Conservation (phyloP, 108 stramenopile species). For the Aurantiochytrium sp. region DNA sequence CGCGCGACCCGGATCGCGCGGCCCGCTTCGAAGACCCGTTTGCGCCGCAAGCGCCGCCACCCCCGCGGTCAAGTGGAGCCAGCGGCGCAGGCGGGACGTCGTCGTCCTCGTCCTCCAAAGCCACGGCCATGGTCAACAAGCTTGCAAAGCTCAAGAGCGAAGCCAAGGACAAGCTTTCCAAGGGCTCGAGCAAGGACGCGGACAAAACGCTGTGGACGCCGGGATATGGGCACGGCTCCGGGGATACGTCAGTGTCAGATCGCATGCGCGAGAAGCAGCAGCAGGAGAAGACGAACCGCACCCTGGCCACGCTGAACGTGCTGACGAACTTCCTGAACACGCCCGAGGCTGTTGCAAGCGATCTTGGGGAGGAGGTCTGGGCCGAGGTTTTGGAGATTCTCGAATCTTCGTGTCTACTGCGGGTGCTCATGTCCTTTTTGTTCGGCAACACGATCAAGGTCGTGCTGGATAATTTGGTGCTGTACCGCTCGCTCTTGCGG, state of each 20-base stretch:
- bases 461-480: background rate
- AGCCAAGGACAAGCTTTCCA: too few species aligned
- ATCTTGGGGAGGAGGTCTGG: background rate
- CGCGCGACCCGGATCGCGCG: background rate
- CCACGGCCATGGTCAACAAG: too few species aligned
- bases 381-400: background rate
- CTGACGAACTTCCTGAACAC: background rate
- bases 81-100: too few species aligned
- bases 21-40: background rate
- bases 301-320: background rate
- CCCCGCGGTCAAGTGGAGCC: too few species aligned
- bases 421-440: background rate
- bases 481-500: background rate
- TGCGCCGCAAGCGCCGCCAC: background rate
- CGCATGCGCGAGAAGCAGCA: constrained; percentile 26
- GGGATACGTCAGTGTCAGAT: background rate
- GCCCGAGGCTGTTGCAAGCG: background rate
- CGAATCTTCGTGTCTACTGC: background rate
- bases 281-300: background rate
- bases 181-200: background rate
- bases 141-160: too few species aligned
- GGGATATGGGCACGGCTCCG: background rate
- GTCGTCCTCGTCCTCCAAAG: too few species aligned
- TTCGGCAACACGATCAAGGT: constrained; percentile 22
- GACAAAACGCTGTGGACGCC: background rate